phyloP scores from a whole-genome alignment of 148 eudicot species.

The Rhododendron kiyosumense region DNA sequence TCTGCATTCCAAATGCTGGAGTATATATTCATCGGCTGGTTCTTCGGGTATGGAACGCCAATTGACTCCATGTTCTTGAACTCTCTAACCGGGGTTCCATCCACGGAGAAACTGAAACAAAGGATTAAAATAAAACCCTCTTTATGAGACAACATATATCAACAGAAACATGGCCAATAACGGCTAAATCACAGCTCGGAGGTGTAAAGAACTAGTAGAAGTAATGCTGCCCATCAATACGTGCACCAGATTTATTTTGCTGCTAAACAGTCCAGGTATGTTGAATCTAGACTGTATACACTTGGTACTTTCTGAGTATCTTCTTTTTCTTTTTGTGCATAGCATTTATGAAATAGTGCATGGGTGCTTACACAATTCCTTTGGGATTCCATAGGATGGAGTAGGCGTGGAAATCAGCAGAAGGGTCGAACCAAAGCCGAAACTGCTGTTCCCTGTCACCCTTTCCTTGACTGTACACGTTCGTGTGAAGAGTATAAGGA shows the following conservation, averaged over 20 bases:
- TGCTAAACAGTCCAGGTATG: neutral
- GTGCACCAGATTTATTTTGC: neutral
- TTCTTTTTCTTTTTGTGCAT: neutral
- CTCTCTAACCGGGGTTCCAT: neutral
- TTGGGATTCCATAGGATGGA: neutral
- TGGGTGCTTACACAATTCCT: neutral
- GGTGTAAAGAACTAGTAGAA: neutral
- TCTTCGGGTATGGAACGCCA: neutral
- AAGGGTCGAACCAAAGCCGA: constrained; percentile 3
- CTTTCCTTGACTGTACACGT: constrained; percentile 1
- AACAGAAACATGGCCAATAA: neutral
- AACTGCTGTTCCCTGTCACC: neutral
- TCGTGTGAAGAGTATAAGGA: constrained; percentile 1
- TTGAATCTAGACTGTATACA: neutral
- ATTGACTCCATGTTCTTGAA: neutral
- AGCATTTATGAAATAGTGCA: neutral
- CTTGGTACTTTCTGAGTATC: neutral
- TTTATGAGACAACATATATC: neutral
- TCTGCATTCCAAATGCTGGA: neutral
- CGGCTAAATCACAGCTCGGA: neutral
- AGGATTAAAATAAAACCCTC: neutral
- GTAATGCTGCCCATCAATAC: neutral
- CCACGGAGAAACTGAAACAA: neutral
- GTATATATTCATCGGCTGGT: neutral
- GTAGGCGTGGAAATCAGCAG: neutral